phyloP scores from a whole-genome alignment of 371 early-diverging fungal genomes.

The Apophysomyces trapeziformis region DNA sequence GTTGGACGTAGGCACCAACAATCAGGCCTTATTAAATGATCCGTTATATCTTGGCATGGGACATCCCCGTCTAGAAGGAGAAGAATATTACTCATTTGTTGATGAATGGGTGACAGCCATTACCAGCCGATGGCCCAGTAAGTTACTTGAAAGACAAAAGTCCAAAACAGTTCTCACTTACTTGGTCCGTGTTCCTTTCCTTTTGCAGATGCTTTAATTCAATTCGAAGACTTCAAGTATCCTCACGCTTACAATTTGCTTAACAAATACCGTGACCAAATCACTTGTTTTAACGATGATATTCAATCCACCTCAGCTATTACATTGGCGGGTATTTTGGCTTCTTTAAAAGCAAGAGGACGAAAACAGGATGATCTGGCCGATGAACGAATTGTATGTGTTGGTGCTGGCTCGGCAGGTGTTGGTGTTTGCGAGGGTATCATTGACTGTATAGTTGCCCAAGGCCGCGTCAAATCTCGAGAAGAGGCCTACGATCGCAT shows the following conservation, averaged over 20 bases:
- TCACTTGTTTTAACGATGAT: constrained; percentile 74
- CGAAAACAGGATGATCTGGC: constrained; percentile 41
- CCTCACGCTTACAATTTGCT: constrained; percentile 65
- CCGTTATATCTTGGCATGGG: constrained; percentile 71
- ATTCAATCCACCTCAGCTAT: constrained; percentile 72
- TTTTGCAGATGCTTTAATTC: constrained; percentile 48
- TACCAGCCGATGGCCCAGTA: constrained; percentile 65
- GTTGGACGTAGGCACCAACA: constrained; percentile 71
- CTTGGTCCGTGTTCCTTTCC: neutral
- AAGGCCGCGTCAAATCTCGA: constrained; percentile 58
- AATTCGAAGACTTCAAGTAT: constrained; percentile 62
- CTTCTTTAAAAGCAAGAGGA: constrained; percentile 61
- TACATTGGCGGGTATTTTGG: constrained; percentile 66
- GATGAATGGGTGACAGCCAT: constrained; percentile 72
- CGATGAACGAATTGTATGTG: constrained; percentile 61
- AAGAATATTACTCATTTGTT: constrained; percentile 65
- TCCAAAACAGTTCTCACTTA: too few species aligned
- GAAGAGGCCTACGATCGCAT: constrained; percentile 63
- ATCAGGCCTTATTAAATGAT: constrained; percentile 59
- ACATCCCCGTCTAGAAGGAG: constrained; percentile 63
- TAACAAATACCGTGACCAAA: constrained; percentile 62
- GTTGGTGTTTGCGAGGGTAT: constrained; percentile 74
- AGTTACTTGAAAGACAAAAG: constrained; percentile 20
- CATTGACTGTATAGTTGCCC: constrained; percentile 64
- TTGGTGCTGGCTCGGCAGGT: constrained; percentile 74